Evolutionary conservation across 495 filamentous ascomycete species (phyloP), one percentile per base, ranked within the genome.

Genomic region (Podospora sp.): DNA sequence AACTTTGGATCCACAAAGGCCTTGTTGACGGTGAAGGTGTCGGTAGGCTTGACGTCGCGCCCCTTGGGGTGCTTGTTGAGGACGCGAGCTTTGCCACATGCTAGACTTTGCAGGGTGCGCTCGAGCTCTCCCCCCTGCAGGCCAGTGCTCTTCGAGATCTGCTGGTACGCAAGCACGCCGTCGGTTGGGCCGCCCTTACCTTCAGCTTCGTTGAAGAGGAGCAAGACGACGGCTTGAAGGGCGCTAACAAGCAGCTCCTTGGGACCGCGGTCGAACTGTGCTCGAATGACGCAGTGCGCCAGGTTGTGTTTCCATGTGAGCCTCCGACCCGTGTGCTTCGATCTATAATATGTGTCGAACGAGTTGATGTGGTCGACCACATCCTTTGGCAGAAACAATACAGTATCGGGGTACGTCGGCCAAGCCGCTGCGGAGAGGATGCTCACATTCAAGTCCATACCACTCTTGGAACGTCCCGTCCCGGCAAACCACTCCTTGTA

Each of bases 261-360:
- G 6, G 84, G 78, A 0, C 91, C 91, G 66, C 88, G 91, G 24
- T 86, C 83, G 71, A 98, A 98, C 7, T 79, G 78, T 3, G 93
- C 93, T 56, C 84, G 88, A 26, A 99, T 78, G 69, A 96, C 88
- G 71, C 91, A 94, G 74, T 97, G 93, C 9, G 91, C 90, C 3
- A 98, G 82, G 36, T 90, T 88, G 76, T 97, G 94, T 71, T 96
- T 97, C 96, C 96, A 99, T 12, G 86, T 85, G 24, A 99, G 83
- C 63, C 90, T 90, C 24, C 94, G 86, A 21, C 94, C 94, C 0
- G 86, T 91, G 75, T 98, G 93, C 73, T 97, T 97, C 65, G 77
- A 81, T 71, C 90, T 84, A 79, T 99, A 99, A 74, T 94, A 90
- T 16, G 78, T 74, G 69, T 94, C 90, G 74, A 95, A 99, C 29